Conservation (phyloP, 768 basidiomycete genomes). For the Mycena floridula region DNA sequence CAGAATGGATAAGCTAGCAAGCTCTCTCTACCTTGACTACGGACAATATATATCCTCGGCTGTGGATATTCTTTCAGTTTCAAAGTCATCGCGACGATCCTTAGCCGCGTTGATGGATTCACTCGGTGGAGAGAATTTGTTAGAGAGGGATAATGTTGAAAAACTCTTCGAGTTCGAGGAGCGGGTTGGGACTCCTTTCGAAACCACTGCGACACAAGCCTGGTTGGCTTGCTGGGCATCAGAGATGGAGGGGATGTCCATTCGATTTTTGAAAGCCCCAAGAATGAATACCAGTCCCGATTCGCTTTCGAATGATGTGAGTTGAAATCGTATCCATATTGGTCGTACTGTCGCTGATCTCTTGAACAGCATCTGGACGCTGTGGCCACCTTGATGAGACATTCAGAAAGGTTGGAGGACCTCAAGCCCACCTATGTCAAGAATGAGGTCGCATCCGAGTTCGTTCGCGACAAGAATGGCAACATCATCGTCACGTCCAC, state of each 20-base stretch:
- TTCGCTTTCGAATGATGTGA: slow-evolving; percentile 24
- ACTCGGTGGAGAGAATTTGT: slow-evolving; percentile 28
- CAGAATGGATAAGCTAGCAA: slow-evolving; percentile 37
- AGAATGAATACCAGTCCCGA: slow-evolving; percentile 16
- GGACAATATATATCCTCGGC: slow-evolving; percentile 25
- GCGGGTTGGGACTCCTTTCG: slow-evolving; percentile 4
- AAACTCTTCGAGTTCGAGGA: slow-evolving; percentile 26
- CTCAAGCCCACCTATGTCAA: slow-evolving; percentile 39
- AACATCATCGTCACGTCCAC: slow-evolving; percentile 26
- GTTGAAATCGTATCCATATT: slow-evolving; percentile 1
- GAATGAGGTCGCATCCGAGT: slow-evolving; percentile 36
- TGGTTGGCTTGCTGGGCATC: slow-evolving; percentile 40
- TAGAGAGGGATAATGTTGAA: slow-evolving; percentile 20
- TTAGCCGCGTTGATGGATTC: slow-evolving; percentile 24
- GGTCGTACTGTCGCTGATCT: background rate
- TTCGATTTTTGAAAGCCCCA: slow-evolving; percentile 16
- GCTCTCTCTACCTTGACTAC: slow-evolving; percentile 33
- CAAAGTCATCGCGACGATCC: slow-evolving; percentile 22
- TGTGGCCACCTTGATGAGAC: slow-evolving; percentile 31
- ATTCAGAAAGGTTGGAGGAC: slow-evolving; percentile 26
- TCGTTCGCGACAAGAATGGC: slow-evolving; percentile 20
- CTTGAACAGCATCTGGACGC: slow-evolving; percentile 28
- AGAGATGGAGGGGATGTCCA: no score
- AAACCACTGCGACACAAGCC: slow-evolving; percentile 31
- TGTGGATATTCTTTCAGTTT: slow-evolving; percentile 35